These are phyloP conservation scores for Orbilia javanica DNA, from an alignment of 2,329 filamentous ascomycete genomes.

Conservation along the genomic window DNA sequence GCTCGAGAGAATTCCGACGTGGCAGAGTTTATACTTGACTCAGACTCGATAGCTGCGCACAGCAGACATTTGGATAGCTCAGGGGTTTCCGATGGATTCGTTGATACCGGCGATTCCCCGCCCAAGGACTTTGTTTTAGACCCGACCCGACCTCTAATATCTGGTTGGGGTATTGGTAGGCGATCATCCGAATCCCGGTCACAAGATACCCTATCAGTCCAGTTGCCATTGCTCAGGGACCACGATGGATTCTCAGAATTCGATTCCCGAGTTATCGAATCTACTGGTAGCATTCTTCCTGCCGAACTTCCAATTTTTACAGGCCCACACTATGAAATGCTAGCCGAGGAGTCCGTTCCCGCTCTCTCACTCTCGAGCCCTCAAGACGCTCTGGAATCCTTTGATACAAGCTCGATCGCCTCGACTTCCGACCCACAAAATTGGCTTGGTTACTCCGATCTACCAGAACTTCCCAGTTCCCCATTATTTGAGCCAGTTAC, in stretches of 20 bases:
- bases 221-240: too few species aligned
- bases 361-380: not conserved
- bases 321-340: not conserved
- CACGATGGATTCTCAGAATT: not conserved
- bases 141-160: not conserved
- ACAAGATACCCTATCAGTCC: not conserved
- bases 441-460: not conserved
- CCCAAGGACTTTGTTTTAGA: not conserved
- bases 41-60: not conserved
- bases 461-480: constrained; percentile 11
- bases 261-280: not conserved
- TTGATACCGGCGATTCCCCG: not conserved
- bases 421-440: not conserved
- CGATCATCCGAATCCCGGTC: not conserved
- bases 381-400: not conserved
- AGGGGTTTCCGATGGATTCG: not conserved
- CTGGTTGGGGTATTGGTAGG: too few species aligned
- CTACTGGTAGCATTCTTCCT: not conserved
- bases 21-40: constrained; percentile 24
- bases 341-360: not conserved
- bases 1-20: constrained; percentile 12
- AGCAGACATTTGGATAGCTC: not conserved
- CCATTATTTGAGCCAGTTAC: constrained; percentile 13
- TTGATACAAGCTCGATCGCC: constrained; percentile 3
- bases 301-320: not conserved